phyloP scores from a whole-genome alignment of 148 eudicot genomes.

The Drosera capensis region DNA sequence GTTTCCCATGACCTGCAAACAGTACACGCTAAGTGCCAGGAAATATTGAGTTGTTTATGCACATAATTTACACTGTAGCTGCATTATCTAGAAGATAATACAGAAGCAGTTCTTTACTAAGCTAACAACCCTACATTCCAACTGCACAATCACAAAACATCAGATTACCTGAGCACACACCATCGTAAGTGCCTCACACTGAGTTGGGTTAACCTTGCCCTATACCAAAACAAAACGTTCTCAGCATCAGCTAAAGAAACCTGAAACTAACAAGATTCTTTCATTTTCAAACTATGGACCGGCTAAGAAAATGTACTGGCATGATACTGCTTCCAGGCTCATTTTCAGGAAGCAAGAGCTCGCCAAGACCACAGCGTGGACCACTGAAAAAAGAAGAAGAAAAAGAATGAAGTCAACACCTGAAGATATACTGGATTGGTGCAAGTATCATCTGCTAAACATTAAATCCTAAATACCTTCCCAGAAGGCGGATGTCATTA shows the following conservation, averaged over 20 bases:
- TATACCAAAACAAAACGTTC: conserved; percentile 15
- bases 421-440: background rate
- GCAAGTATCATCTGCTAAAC: conserved; percentile 1
- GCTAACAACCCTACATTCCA: background rate
- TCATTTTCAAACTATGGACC: background rate
- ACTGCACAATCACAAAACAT: background rate
- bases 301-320: conserved; percentile 45
- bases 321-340: conserved; percentile 99
- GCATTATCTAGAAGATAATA: background rate
- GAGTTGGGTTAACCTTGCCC: conserved; percentile 99
- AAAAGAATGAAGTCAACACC: conserved; percentile 9
- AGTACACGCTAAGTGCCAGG: no score
- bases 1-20: conserved; percentile 95
- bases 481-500: conserved; percentile 84
- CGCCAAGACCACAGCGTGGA: conserved; percentile 97
- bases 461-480: conserved; percentile 80
- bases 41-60: background rate
- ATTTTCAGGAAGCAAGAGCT: conserved; percentile 95
- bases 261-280: conserved; percentile 1
- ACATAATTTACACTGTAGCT: background rate
- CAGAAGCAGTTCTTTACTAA: no score
- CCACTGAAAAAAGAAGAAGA: conserved; percentile 83
- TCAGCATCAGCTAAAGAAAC: conserved; percentile 4
- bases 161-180: conserved; percentile 86
- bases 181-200: conserved; percentile 99